Evolutionary conservation across 768 basidiomycete genomes (phyloP), one percentile per base, ranked within the genome.

Genomic region (Melanogaster broomeanus): DNA sequence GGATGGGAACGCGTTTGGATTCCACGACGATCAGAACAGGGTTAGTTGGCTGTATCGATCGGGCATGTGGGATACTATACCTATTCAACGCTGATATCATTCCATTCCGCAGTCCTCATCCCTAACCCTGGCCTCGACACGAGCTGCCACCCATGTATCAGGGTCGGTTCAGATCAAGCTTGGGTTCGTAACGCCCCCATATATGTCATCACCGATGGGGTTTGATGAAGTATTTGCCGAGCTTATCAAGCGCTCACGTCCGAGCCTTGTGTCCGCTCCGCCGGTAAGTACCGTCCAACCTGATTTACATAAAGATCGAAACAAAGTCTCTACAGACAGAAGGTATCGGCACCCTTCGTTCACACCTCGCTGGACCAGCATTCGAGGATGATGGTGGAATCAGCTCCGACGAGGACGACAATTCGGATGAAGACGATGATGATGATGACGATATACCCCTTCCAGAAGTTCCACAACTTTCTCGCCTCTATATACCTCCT

Each of bases 291-390:
- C 24, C n/a, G 24, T 53, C 34, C 27, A 24, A 3, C 34, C 40
- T 46, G 49, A 49, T 57, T 54, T 55, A n/a, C 31, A 31, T 34
- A 18, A 19, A 43, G 19, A 50, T 57, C 22, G n/a, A 9, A 27
- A 38, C 42, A 31, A 18, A 40, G 24, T 48, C 22, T 5, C 28
- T 34, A 2, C 43, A 94, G 91, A 93, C 90, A 10, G 85, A 90
- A 69, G 89, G 92, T 22, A 83, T 93, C 25, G 92, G 92, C 45
- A 94, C 93, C 3, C 72, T 90, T 22, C 86, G 88, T 25, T 87
- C 85, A 3, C 72, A 83, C 63, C 73, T 81, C 18, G 64, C 55
- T 4, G 77, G 75, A 7, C 81, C 81, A 3, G 79, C 75, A 21
- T 83, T 81, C 56, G 79, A 87, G 63, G 92, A 93, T 60, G 92